Base-by-base conservation (phyloP, 179 eudicot species). In the Camellia oleifera region DNA sequence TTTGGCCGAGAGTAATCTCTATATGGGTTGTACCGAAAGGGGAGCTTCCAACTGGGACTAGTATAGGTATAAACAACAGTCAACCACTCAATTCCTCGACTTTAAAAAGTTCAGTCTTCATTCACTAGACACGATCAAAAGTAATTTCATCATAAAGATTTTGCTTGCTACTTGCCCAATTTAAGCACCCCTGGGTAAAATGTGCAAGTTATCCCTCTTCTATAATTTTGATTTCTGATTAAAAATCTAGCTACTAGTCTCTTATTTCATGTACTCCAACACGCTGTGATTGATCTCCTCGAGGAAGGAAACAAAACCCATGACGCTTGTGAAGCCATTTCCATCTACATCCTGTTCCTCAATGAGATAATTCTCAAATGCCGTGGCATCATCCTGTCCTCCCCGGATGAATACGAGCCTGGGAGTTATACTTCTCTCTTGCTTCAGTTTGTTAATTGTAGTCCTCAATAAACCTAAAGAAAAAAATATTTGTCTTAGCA, bases 331-430 rank as follows among this genome's bases (percentile, higher is more conserved):
- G 85, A 92, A 94, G 75, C 97, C 97, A 78, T 87, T 86, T 67
- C 99, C 98, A 71, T 87, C 96, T 12, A 96, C 98, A 79, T 96
- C 96, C 84, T 96, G 99, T 81, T 96, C 99, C 85, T 96, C 99
- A 61, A 96, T 96, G 46, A 95, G 96, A 84, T 89, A 92, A 81
- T 87, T 95, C 86, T 95, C 99, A 69, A 95, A 95, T 18, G 85
- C 78, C 1, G 98, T 86, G 67, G 97, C 91, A 85, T 95, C 99
- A 76, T 95, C 97, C 65, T 92, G 92, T 52, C 97, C 97, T 76
- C 94, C 99, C 18, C 92, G 87, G 52, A 95, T 90, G 88, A 95
- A 94, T 18, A 90, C 45, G 63, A 95, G 98, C 76, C 91, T 94
- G 0, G 99, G 99, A 8, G 99, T 95, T 69, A 95, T 91, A 80